Base-by-base conservation (phyloP, 768 basidiomycete species). In the Serendipita sp. region DNA sequence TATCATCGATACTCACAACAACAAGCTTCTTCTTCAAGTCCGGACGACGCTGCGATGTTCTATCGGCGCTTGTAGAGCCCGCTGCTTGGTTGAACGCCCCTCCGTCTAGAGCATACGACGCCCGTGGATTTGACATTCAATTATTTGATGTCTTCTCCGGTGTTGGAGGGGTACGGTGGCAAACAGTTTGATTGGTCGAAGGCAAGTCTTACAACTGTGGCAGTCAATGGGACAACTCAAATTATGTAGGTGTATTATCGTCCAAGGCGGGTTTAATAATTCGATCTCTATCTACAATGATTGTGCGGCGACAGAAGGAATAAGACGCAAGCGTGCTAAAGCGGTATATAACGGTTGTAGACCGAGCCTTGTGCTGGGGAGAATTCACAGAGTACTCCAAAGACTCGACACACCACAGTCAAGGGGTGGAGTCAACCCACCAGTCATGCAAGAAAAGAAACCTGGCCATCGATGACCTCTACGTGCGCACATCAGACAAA, bases 1-100 rank as follows among this genome's bases (percentile, higher is more conserved):
- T 10, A 18, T 33, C 33, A 16, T 3, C 3, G 43, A n/a, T 15
- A 68, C 67, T 34, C 18, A 70, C 69, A 50, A 92, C 90, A 62
- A 92, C 90, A 45, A 92, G 81, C 73, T 92, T 92, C 70, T 83
- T 83, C 77, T 92, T 92, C 66, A 86, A 70, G 71, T 91, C 90
- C 64, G 90, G 90, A 71, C 85, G 64, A 52, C 66, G 33, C 13
- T 29, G 27, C 27, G 55, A 27, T 36, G 3, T 52, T 18, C 48
- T 52, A 36, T 60, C 55, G 16, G n/a, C n/a, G 55, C 55, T 60
- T 34, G 55, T 29, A n/a, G 27, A n/a, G 4, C 27, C 33, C 8
- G 29, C 33, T 34, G 55, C 27, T 2, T 27, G 18, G 29, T 37
- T 60, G 55, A 60, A 60, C 4, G 27, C 33, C 8, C 16, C 27